Evolutionary conservation across 139 green algal species (phyloP), one percentile per base, ranked within the genome.

Genomic region (Volvox africanus): DNA sequence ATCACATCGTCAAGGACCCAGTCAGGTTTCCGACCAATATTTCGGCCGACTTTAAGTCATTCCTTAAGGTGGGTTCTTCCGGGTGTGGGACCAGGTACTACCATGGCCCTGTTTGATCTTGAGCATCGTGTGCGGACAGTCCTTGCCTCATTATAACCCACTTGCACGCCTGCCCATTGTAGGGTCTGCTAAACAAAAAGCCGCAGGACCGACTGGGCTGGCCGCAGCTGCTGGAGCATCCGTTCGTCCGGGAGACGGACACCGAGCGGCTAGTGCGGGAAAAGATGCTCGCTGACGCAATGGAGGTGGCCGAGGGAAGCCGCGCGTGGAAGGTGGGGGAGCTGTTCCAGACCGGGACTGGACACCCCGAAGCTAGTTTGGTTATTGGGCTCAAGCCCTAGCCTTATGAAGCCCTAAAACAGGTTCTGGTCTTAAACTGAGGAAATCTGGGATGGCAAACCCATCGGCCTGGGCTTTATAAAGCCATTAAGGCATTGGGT

Each of bases 181-280:
- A 97, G 94, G 98, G 98, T 24, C 94, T 99, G 91, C 95, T 99
- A 55, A 98, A 99, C 91, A 99, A 99, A 97, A 93, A 96, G 85
- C 96, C 96, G 0, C 87, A 88, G 26, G 93, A 98, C 62, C 93
- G 98, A 88, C 94, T 99, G 89, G 94, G 93, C 75, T 99, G 98
- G 97, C 98, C 98, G 2, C 88, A 96, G 26, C 95, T 99, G 83
- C 93, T 99, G 68, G 93, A 99, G 0, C 98, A 99, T 90, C 97
- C 97, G 0, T 99, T 99, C 93, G 95, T 99, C 67, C 82, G 93
- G 17, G 97, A 99, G 86, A 97, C 86, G 75, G 86, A 90, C 19
- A 67, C 30, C 20, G 86, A 90, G 71, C 86, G 86, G 73, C 69
- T 82, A 71, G 85, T 68, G 44, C 37, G 85, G 37, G 85, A 89